phyloP scores from a whole-genome alignment of 208 protist species.

The Lotmaria passim region DNA sequence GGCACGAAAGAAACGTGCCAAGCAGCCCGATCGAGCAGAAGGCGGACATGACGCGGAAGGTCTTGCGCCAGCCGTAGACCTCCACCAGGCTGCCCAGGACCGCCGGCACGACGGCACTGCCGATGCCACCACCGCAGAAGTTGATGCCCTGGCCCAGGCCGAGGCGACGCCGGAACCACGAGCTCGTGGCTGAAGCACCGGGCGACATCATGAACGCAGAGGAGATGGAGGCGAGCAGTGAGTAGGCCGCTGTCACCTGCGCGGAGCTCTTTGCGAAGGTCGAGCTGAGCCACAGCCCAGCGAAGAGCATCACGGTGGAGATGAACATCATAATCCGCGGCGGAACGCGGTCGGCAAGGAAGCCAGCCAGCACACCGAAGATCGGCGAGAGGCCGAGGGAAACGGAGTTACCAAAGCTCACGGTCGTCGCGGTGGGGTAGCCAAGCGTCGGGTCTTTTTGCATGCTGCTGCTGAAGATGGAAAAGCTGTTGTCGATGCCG shows the following conservation, averaged over 20 bases:
- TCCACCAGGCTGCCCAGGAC: conserved; percentile 68
- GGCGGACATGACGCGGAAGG: conserved; percentile 78
- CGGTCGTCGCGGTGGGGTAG: conserved; percentile 60
- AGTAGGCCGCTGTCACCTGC: conserved; percentile 75
- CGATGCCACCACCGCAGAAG: conserved; percentile 76
- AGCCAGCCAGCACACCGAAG: conserved; percentile 77
- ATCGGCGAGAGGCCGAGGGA: conserved; percentile 73
- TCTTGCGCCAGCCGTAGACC: conserved; percentile 80
- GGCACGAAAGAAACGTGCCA: conserved; percentile 66
- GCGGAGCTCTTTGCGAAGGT: conserved; percentile 57
- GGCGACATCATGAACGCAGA: conserved; percentile 83
- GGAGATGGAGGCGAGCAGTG: conserved; percentile 74
- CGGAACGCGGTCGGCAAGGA: conserved; percentile 74
- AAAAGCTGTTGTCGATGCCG: conserved; percentile 87
- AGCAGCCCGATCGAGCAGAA: conserved; percentile 83
- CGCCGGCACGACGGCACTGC: conserved; percentile 72
- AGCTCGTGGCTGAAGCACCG: conserved; percentile 66
- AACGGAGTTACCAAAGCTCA: conserved; percentile 85
- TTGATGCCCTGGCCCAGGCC: conserved; percentile 81
- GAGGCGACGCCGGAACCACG: conserved; percentile 68
- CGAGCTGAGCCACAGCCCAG: conserved; percentile 68
- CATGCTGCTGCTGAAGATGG: conserved; percentile 77
- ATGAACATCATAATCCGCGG: conserved; percentile 72
- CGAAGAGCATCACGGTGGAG: conserved; percentile 62
- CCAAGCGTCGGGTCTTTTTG: conserved; percentile 69